Conservation (phyloP, 805 yeast species). For the Saccharomyces jurei region DNA sequence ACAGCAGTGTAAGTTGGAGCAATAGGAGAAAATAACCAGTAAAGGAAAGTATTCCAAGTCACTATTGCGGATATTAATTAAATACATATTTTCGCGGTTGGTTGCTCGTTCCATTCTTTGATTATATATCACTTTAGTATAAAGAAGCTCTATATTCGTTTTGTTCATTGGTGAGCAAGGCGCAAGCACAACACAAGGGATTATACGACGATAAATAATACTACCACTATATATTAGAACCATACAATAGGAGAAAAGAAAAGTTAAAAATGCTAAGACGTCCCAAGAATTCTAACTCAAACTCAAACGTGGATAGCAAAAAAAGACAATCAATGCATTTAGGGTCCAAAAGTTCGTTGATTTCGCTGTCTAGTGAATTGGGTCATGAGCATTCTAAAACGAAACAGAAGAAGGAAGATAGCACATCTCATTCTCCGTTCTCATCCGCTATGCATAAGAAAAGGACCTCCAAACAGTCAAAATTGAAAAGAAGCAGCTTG, state of each 20-base stretch:
- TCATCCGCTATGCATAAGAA: not conserved
- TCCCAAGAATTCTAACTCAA: slow-evolving; percentile 5
- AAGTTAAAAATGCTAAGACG: slow-evolving; percentile 11
- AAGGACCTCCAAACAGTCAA: not conserved
- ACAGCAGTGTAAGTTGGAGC: not conserved
- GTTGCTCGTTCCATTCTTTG: not conserved
- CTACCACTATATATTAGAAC: not conserved
- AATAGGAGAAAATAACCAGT: not conserved
- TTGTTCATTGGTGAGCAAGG: not conserved
- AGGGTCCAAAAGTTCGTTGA: slow-evolving; percentile 1
- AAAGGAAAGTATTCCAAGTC: not conserved
- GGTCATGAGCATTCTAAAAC: not conserved
- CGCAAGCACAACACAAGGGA: not conserved
- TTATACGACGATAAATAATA: not conserved
- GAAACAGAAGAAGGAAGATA: not conserved
- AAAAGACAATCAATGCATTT: slow-evolving; percentile 23
- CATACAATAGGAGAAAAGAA: not conserved
- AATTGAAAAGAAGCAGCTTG: slow-evolving; percentile 21
- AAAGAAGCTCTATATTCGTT: not conserved
- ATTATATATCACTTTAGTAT: not conserved
- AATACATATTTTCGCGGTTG: not conserved
- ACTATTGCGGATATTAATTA: not conserved
- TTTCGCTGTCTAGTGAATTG: not conserved
- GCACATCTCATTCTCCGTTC: not conserved
- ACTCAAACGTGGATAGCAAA: slow-evolving; percentile 3